Percentiles rank a stretch among this genome's conserved stretches.
Conservation (phyloP, 2,329 filamentous ascomycete species). For the Fusarium poae region DNA sequence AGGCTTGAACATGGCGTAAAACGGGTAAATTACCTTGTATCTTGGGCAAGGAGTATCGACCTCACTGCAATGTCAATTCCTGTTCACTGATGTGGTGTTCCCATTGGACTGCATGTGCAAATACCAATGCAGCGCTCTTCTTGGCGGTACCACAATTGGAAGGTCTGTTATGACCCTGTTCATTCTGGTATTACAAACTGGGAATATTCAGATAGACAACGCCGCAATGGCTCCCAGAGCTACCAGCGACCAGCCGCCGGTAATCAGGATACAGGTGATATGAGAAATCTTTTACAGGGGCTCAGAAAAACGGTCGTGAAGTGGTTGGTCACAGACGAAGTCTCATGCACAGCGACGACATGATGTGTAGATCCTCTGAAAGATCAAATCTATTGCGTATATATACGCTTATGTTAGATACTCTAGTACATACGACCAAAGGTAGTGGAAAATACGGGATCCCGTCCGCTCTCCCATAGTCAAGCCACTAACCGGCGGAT, state of each 20-base stretch:
- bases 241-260: neutral
- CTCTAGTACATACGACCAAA: constrained; percentile 15
- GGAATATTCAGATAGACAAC: neutral
- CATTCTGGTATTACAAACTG: neutral
- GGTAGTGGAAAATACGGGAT: constrained; percentile 11
- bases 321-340: neutral
- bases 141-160: constrained; percentile 7
- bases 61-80: neutral
- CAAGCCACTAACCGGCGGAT: constrained; percentile 29
- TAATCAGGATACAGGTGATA: neutral
- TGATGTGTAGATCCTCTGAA: no score
- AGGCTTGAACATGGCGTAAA: neutral
- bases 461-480: constrained; percentile 31
- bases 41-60: no score
- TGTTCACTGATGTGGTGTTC: neutral
- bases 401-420: neutral
- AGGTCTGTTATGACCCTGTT: neutral
- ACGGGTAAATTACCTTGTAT: neutral
- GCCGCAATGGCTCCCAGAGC: neutral
- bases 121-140: constrained; percentile 4
- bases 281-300: neutral
- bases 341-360: no score
- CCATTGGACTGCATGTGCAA: neutral
- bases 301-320: neutral
- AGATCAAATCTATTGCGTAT: neutral